phyloP scores from a whole-genome alignment of 306 rosid genomes.

The Quercus mongolica region DNA sequence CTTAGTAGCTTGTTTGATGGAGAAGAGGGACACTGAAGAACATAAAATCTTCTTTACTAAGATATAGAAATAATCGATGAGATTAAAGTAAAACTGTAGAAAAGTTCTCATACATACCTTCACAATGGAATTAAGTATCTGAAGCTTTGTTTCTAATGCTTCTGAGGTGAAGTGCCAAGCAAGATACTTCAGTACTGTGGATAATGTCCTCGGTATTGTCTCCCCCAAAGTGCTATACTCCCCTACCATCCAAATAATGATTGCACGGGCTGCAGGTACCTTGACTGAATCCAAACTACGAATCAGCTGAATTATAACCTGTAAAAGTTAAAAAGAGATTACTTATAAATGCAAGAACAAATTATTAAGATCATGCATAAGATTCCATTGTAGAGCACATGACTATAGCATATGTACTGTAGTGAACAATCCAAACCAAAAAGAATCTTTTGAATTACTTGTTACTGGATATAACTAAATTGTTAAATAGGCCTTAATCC shows the following conservation, averaged over 20 bases:
- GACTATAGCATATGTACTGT: not conserved
- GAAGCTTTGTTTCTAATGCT: conserved; percentile 84
- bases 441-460: not conserved
- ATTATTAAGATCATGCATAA: conserved; percentile 12
- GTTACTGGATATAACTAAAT: not conserved
- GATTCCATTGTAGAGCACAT: not conserved
- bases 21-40: not conserved
- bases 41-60: not conserved
- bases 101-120: conserved; percentile 53
- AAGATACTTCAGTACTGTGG: conserved; percentile 76
- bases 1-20: not conserved
- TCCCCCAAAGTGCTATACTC: conserved; percentile 84
- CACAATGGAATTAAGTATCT: conserved; percentile 72
- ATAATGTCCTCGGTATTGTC: conserved; percentile 72
- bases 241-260: conserved; percentile 93
- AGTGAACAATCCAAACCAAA: not conserved
- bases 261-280: conserved; percentile 87
- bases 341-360: conserved; percentile 14
- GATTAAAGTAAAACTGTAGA: not conserved
- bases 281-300: conserved; percentile 71
- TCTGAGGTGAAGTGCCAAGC: conserved; percentile 82
- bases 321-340: conserved; percentile 25
- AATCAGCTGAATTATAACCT: conserved; percentile 81
- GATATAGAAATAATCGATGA: conserved; percentile 13
- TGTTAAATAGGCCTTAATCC: not conserved